Percentiles rank a stretch among this genome's conserved stretches.
Conservation (phyloP, 768 basidiomycete species). For the Roridomyces roridus region DNA sequence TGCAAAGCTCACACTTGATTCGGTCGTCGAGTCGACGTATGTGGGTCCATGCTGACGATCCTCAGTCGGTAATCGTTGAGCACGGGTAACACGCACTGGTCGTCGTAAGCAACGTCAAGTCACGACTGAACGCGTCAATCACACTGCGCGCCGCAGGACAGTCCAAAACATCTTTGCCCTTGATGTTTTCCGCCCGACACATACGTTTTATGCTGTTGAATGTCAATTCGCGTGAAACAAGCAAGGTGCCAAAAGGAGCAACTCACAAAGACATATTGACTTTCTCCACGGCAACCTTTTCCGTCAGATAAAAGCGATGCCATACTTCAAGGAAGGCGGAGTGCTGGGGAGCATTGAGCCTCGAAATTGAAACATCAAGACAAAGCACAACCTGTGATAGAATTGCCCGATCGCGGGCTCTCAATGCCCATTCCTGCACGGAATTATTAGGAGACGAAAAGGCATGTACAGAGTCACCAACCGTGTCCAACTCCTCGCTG, state of each 20-base stretch:
- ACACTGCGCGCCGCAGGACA: background rate
- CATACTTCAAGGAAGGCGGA: background rate
- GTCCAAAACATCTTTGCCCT: slow-evolving; percentile 1
- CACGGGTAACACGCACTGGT: slow-evolving; percentile 2
- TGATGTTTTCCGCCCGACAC: background rate
- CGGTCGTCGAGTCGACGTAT: background rate
- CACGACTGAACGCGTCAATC: background rate
- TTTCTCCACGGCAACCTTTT: background rate
- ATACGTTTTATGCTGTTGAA: background rate
- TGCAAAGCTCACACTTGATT: background rate
- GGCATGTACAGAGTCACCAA: too few relatives aligned
- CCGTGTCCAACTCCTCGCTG: too few relatives aligned
- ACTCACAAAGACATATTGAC: slow-evolving; percentile 1
- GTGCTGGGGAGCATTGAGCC: background rate
- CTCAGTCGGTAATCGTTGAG: too few relatives aligned
- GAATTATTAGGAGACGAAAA: too few relatives aligned
- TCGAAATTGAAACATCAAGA: background rate
- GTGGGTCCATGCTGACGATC: slow-evolving; percentile 6
- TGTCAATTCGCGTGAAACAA: background rate
- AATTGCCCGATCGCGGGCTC: background rate
- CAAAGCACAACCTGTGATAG: background rate
- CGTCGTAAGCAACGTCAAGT: background rate
- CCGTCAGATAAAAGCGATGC: background rate
- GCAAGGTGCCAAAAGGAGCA: too few relatives aligned
- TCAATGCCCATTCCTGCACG: too few relatives aligned